A percentile compares a stretch with the other conserved stretches of the same genome.
These are phyloP conservation scores for Leptographium galeiforme DNA, from an alignment of 2,329 filamentous ascomycete species.

Conservation along the genomic window DNA sequence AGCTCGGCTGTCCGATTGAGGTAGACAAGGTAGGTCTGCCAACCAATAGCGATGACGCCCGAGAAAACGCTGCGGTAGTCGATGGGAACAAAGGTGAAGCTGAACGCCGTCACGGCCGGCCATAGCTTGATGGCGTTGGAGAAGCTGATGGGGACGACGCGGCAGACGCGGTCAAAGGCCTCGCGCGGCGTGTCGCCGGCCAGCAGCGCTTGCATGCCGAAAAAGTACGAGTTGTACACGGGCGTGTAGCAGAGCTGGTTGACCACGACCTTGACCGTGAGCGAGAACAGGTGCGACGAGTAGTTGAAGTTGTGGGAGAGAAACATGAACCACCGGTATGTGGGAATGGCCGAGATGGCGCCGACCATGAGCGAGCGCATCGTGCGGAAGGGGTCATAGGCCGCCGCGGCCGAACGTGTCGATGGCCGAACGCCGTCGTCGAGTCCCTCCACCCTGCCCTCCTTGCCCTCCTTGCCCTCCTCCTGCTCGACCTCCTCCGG, in stretches of 20 bases:
- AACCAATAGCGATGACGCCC: constrained; percentile 67
- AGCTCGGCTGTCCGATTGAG: constrained; percentile 60
- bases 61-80: constrained; percentile 73
- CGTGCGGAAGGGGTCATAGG: constrained; percentile 58
- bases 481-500: constrained; percentile 13
- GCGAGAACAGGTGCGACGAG: constrained; percentile 53
- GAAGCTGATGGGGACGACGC: constrained; percentile 65
- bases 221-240: constrained; percentile 72
- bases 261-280: constrained; percentile 63
- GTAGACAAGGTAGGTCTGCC: constrained; percentile 83
- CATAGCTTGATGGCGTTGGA: constrained; percentile 75
- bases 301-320: constrained; percentile 78
- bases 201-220: constrained; percentile 64
- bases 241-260: constrained; percentile 76
- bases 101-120: constrained; percentile 78
- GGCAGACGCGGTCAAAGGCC: constrained; percentile 54
- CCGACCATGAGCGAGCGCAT: constrained; percentile 62
- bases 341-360: constrained; percentile 58
- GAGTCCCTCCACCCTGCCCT: neutral
- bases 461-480: too few relatives aligned
- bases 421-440: neutral
- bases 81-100: constrained; percentile 68
- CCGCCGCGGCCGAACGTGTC: constrained; percentile 5
- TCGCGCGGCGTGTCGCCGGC: constrained; percentile 52
- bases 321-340: constrained; percentile 65